These are phyloP conservation scores for Piper longum DNA, from an alignment of 164 flowering plant species.

Conservation along the genomic window DNA sequence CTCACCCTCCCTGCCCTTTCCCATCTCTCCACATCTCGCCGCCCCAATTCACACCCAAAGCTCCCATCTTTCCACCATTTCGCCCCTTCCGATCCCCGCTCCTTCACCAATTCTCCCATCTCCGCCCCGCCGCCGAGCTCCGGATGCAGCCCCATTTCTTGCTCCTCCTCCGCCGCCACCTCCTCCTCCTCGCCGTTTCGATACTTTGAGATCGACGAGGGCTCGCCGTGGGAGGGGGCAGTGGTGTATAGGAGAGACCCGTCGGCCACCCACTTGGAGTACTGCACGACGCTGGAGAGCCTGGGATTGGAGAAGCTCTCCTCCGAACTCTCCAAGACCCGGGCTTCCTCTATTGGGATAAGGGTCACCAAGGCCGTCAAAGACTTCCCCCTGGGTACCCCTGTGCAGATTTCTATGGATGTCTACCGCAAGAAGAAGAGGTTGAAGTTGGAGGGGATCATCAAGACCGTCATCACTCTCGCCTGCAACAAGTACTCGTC, in stretches of 20 bases:
- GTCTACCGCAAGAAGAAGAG: conserved; percentile 57
- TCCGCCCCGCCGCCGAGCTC: not conserved
- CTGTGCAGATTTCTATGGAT: conserved; percentile 77
- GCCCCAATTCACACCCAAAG: not conserved
- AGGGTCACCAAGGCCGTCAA: conserved; percentile 66
- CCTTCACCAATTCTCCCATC: not conserved
- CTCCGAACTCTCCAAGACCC: conserved; percentile 44
- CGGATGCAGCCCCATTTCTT: not conserved
- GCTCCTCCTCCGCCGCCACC: not conserved
- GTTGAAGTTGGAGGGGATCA: conserved; percentile 72
- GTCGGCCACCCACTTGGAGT: conserved; percentile 54
- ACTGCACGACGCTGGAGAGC: conserved; percentile 88
- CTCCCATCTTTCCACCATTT: not conserved
- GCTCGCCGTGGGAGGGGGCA: conserved; percentile 90
- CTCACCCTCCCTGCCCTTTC: not conserved
- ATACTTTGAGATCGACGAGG: conserved; percentile 2
- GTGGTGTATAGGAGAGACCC: conserved; percentile 59
- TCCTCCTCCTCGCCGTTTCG: conserved; percentile 3
- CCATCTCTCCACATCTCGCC: not conserved
- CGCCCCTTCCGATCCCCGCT: not conserved
- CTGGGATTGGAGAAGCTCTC: conserved; percentile 65
- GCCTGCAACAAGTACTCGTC: conserved; percentile 54
- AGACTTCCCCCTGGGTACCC: conserved; percentile 69
- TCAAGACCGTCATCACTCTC: conserved; percentile 68
- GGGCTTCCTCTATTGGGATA: conserved; percentile 68